phyloP scores from a whole-genome alignment of 2,329 filamentous ascomycete species.

The Clathrospora elynae region DNA sequence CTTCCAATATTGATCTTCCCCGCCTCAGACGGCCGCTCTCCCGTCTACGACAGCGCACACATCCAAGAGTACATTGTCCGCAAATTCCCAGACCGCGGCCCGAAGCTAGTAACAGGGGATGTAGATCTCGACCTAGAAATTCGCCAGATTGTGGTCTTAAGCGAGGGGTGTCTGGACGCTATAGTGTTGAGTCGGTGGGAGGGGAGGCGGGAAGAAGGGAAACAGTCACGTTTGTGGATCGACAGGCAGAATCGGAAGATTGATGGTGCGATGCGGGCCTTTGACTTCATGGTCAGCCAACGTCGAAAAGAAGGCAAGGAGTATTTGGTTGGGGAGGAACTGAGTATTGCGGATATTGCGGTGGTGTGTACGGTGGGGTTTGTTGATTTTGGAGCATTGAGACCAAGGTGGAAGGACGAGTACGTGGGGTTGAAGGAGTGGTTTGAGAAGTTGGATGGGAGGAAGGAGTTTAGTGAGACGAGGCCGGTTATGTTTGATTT shows the following conservation, averaged over 20 bases:
- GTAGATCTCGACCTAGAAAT: slow-evolving; percentile 15
- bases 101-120: slow-evolving; percentile 15
- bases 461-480: slow-evolving; percentile 22
- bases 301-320: slow-evolving; percentile 11
- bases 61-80: slow-evolving; percentile 24
- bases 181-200: slow-evolving; percentile 22
- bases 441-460: slow-evolving; percentile 15
- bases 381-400: slow-evolving; percentile 15
- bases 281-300: slow-evolving; percentile 12
- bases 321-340: slow-evolving; percentile 16
- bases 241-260: slow-evolving; percentile 21
- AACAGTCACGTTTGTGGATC: slow-evolving; percentile 16
- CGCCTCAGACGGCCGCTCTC: slow-evolving; percentile 10
- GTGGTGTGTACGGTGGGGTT: slow-evolving; percentile 17
- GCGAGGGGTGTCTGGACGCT: slow-evolving; percentile 24
- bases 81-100: slow-evolving; percentile 18
- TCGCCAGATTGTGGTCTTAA: slow-evolving; percentile 20
- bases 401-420: slow-evolving; percentile 14
- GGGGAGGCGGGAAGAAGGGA: slow-evolving; percentile 9
- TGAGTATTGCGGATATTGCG: slow-evolving; percentile 26
- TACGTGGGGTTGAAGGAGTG: slow-evolving; percentile 17
- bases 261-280: slow-evolving; percentile 19
- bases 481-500: slow-evolving; percentile 26
- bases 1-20: slow-evolving; percentile 46
- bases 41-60: slow-evolving; percentile 25